Base-by-base conservation (phyloP, 495 filamentous ascomycete genomes). In the Trichoderma virens region DNA sequence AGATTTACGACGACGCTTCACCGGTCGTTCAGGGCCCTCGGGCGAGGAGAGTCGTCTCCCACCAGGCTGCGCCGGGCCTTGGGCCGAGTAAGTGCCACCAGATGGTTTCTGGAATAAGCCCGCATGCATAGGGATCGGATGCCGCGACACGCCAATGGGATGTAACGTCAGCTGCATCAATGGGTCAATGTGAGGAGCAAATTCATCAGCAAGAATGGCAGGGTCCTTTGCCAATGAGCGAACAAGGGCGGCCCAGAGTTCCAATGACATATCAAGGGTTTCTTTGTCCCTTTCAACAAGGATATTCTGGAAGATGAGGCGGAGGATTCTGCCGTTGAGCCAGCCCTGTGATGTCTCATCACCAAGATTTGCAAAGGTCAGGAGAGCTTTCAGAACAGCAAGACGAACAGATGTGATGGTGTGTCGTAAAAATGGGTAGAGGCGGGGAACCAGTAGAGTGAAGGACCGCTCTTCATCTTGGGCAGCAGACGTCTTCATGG, bases 381-480 rank as follows among this genome's bases (percentile, higher is more conserved):
- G 85, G 14, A 98, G 82, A 61, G 94, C 94, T 60, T 96, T 87
- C 16, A 98, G 81, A 25, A 98, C 95, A 6, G 94, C 94, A 43
- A 91, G 89, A 34, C 94, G 90, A 60, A 98, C 94, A 64, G 87
- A 95, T 8, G 91, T 96, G 69, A 98, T 98, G 9, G 95, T 98
- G 72, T 98, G 94, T 39, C 94, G 89, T 28, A 98, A 78, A 79
- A 98, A 98, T 1, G 94, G 93, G 70, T 96, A 98, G 28, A 98
- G 85, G 60, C 94, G 85, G 51, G 94, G 94, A 28, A 98, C 95
- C 47, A 98, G 82, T 65, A 91, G 85, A 5, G 89, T 89, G 73
- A 98, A 98, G 51, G 93, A 94, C 56, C 92, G 86, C 67, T 92
- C 88, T 3, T 88, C 80, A 68, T 98, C 90, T 66, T 86, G 81